Conservation (phyloP, 2,329 filamentous ascomycete genomes). For the Sarocladiaceae sp. region DNA sequence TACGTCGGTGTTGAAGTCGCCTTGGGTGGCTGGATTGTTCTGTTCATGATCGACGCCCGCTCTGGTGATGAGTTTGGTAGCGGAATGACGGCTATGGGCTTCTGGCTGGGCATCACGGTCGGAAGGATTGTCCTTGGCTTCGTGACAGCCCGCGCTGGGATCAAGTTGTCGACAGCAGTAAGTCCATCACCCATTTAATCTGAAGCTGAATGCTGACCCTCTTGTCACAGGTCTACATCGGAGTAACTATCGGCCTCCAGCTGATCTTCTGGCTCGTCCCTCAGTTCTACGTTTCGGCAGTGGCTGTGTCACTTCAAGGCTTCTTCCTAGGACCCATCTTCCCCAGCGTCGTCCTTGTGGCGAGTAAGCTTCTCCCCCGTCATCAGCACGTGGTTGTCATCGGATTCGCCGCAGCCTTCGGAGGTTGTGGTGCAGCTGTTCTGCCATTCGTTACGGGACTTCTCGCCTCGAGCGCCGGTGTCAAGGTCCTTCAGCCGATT, state of each 20-base stretch:
- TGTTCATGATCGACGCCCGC: constrained; percentile 74
- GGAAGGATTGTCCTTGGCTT: constrained; percentile 67
- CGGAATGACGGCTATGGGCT: constrained; percentile 71
- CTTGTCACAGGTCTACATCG: constrained; percentile 57
- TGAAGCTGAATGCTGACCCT: too few species aligned
- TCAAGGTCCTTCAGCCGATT: constrained; percentile 45
- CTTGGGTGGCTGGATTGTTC: constrained; percentile 76
- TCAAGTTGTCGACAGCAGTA: constrained; percentile 53
- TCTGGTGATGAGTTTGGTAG: constrained; percentile 60
- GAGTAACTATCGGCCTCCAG: constrained; percentile 56
- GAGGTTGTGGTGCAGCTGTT: constrained; percentile 63
- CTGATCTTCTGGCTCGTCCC: constrained; percentile 79
- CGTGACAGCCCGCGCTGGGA: constrained; percentile 51
- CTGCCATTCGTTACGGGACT: constrained; percentile 45
- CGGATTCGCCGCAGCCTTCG: constrained; percentile 73
- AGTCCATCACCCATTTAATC: not conserved
- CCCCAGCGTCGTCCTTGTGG: constrained; percentile 62
- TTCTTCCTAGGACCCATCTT: constrained; percentile 77
- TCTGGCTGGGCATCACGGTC: constrained; percentile 73
- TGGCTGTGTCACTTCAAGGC: constrained; percentile 65
- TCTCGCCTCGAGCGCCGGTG: constrained; percentile 24
- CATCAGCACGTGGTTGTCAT: constrained; percentile 74
- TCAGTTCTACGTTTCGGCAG: constrained; percentile 66
- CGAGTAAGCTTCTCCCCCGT: constrained; percentile 66
- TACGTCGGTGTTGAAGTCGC: constrained; percentile 74